Conservation (phyloP, 768 basidiomycete species). For the Tephrocybe sp. region DNA sequence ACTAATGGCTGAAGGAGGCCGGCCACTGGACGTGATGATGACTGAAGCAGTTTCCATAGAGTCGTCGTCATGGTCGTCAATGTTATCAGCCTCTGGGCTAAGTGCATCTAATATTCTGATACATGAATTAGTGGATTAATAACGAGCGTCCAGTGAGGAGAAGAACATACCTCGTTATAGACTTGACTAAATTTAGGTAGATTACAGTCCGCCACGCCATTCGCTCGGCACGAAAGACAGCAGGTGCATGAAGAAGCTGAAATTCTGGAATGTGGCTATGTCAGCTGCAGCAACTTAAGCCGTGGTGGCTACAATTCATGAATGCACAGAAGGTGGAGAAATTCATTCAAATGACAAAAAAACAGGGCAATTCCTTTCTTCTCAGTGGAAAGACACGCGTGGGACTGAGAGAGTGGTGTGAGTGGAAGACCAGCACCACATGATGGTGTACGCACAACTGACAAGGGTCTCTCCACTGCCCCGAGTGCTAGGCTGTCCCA, state of each 20-base stretch:
- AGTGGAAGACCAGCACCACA: conserved; percentile 12
- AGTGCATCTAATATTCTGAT: conserved; percentile 73
- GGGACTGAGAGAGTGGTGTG: conserved; percentile 15
- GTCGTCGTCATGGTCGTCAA: conserved; percentile 63
- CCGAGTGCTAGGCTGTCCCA: conserved; percentile 5
- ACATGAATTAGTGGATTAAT: conserved; percentile 15
- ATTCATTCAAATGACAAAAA: neutral
- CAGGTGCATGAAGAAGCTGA: conserved; percentile 76
- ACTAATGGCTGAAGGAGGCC: conserved; percentile 50
- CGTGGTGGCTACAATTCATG: neutral
- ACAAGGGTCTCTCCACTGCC: conserved; percentile 9
- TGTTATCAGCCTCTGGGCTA: conserved; percentile 58
- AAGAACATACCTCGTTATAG: conserved; percentile 62
- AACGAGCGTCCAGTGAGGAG: conserved; percentile 11
- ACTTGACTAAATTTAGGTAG: conserved; percentile 85
- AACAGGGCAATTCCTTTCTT: neutral
- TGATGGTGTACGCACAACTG: conserved; percentile 10
- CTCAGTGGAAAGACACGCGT: conserved; percentile 7
- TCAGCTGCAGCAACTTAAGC: conserved; percentile 4
- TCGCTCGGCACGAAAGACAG: conserved; percentile 75
- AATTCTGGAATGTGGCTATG: conserved; percentile 55
- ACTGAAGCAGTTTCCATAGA: conserved; percentile 49
- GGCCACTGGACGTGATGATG: conserved; percentile 50
- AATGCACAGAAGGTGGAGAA: too few species aligned
- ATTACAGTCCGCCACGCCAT: conserved; percentile 87